Conservation (phyloP, 2,329 filamentous ascomycete species). For the Bipolaris sorokiniana region DNA sequence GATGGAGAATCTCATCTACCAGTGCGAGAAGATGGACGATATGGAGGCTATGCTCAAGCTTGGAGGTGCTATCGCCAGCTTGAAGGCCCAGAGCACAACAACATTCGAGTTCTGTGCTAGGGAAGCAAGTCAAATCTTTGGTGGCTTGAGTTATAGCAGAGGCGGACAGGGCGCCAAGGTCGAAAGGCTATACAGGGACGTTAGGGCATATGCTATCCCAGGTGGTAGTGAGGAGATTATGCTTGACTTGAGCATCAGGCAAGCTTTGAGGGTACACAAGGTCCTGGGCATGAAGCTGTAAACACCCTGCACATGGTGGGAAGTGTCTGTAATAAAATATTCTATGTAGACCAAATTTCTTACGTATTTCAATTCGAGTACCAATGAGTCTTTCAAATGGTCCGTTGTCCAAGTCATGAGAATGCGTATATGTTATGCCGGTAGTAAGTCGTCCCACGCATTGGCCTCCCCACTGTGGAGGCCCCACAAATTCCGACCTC, state of each 20-base stretch:
- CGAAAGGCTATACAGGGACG: constrained; percentile 92
- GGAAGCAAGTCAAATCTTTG: constrained; percentile 97
- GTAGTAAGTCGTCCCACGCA: neutral
- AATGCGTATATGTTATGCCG: neutral
- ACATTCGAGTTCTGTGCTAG: constrained; percentile 98
- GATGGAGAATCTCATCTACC: constrained; percentile 94
- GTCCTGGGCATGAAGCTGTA: constrained; percentile 95
- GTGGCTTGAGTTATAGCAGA: constrained; percentile 87
- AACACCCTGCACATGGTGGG: neutral
- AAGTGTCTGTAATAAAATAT: neutral
- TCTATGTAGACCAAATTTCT: neutral
- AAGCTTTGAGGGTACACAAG: constrained; percentile 87
- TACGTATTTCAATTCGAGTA: neutral
- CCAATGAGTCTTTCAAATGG: neutral
- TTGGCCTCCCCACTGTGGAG: neutral
- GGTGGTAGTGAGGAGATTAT: constrained; percentile 98
- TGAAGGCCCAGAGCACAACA: constrained; percentile 92
- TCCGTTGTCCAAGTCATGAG: neutral
- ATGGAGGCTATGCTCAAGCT: constrained; percentile 95
- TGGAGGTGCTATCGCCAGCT: constrained; percentile 87
- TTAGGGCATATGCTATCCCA: constrained; percentile 91
- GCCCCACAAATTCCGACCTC: constrained; percentile 9
- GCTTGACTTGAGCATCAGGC: constrained; percentile 93
- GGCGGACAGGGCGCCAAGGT: constrained; percentile 96
- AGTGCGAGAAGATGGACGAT: constrained; percentile 91